phyloP scores from a whole-genome alignment of 106 monocot species.

The Platanthera guangdongensis region DNA sequence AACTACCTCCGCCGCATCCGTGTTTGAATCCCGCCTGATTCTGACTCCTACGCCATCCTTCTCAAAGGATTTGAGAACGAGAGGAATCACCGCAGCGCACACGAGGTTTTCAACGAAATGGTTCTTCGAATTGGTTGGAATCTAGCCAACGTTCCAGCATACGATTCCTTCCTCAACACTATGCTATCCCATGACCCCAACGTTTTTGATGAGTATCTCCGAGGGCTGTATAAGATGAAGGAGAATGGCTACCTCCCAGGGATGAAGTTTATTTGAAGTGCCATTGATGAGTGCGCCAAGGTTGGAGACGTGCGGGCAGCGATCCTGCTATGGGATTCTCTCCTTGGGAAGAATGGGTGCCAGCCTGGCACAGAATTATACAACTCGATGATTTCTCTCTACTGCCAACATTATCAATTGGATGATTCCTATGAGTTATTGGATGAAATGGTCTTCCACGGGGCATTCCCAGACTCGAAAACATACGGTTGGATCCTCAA shows the following conservation, averaged over 20 bases:
- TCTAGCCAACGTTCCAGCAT: conserved; percentile 46
- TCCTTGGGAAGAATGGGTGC: conserved; percentile 27
- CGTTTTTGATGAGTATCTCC: conserved; percentile 25
- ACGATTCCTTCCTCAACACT: conserved; percentile 58
- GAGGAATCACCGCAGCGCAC: conserved; percentile 20
- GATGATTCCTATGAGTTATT: conserved; percentile 24
- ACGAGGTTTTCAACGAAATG: conserved; percentile 58
- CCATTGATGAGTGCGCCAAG: conserved; percentile 23
- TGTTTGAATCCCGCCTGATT: conserved; percentile 26
- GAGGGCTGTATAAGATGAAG: conserved; percentile 23
- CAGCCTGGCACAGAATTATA: conserved; percentile 37
- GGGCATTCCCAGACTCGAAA: conserved; percentile 42
- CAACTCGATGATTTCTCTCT: conserved; percentile 44
- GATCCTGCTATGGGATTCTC: conserved; percentile 28
- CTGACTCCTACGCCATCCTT: conserved; percentile 67
- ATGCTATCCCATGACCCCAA: conserved; percentile 7
- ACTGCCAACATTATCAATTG: conserved; percentile 16
- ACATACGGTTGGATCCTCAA: conserved; percentile 54
- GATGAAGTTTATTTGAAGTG: conserved; percentile 47
- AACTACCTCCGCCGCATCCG: conserved; percentile 12
- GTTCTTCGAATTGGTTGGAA: conserved; percentile 35
- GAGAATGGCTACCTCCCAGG: conserved; percentile 45
- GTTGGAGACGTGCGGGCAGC: conserved; percentile 23
- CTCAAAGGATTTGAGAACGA: no score
- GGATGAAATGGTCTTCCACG: conserved; percentile 63